These are phyloP conservation scores for Aspergillus sclerotioniger DNA, from an alignment of 495 filamentous ascomycete species.

Conservation along the genomic window DNA sequence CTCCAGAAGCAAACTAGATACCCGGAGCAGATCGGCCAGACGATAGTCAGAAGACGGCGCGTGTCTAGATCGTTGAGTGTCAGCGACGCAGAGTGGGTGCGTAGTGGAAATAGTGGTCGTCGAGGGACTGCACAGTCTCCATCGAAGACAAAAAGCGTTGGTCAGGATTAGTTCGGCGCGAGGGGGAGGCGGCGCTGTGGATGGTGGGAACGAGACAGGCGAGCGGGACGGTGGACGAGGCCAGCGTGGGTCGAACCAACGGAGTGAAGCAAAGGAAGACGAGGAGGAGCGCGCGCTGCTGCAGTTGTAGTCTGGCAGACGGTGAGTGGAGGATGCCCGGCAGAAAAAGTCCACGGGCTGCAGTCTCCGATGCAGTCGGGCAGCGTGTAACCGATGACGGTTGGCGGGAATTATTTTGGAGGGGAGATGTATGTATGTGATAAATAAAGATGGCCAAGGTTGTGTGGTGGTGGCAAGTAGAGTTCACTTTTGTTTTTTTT, in stretches of 20 bases:
- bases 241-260: slow-evolving; percentile 13
- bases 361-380: slow-evolving; percentile 16
- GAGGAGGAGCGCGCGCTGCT: slow-evolving; percentile 16
- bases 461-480: not conserved
- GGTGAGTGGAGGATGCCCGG: slow-evolving; percentile 25
- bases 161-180: slow-evolving; percentile 14
- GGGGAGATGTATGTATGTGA: not conserved
- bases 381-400: slow-evolving; percentile 21
- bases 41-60: slow-evolving; percentile 20
- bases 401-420: slow-evolving; percentile 13
- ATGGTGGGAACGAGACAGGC: not conserved
- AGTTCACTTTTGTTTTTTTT: no score
- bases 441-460: no score
- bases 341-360: slow-evolving; percentile 19
- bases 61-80: slow-evolving; percentile 30
- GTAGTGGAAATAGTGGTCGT: slow-evolving; percentile 15
- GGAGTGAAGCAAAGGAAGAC: slow-evolving; percentile 15
- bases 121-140: slow-evolving; percentile 27
- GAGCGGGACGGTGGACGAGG: slow-evolving; percentile 8
- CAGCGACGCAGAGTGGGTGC: slow-evolving; percentile 26
- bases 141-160: slow-evolving; percentile 22
- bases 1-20: slow-evolving; percentile 13
- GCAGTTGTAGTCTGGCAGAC: slow-evolving; percentile 24
- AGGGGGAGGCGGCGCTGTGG: slow-evolving; percentile 14
- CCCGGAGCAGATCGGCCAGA: slow-evolving; percentile 22